phyloP scores from a whole-genome alignment of 1,284 basidiomycete genomes.

The Fomitiporia mediterranea region DNA sequence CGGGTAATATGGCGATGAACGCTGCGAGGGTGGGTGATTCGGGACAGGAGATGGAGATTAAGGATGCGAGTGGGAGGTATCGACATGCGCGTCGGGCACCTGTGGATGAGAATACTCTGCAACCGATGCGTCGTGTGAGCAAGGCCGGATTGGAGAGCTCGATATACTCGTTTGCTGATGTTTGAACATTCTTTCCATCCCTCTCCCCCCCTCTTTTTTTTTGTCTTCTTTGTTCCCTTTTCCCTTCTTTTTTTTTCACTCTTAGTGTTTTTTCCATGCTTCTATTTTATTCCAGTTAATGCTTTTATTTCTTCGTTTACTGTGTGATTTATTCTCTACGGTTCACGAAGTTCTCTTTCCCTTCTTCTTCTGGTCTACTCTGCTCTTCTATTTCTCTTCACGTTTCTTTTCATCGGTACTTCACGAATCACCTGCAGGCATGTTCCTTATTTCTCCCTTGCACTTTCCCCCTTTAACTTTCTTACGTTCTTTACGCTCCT shows the following conservation, averaged over 20 bases:
- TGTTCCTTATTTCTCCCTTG: neutral
- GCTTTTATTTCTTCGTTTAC: neutral
- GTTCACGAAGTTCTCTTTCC: neutral
- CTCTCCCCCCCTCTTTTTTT: neutral
- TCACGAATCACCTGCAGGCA: neutral
- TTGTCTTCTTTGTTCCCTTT: neutral
- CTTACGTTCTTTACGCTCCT: neutral
- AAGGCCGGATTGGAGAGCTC: slow-evolving; percentile 83
- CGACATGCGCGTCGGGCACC: slow-evolving; percentile 79
- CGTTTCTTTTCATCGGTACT: neutral
- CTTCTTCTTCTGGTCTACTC: neutral
- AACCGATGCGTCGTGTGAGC: slow-evolving; percentile 80
- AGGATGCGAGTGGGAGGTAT: slow-evolving; percentile 78
- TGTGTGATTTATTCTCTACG: neutral
- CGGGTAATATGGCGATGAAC: slow-evolving; percentile 2
- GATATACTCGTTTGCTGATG: neutral
- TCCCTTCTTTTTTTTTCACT: neutral
- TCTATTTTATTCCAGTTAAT: neutral
- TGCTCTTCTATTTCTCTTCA: neutral
- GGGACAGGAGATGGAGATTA: slow-evolving; percentile 80
- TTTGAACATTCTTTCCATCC: neutral
- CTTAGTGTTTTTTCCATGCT: neutral
- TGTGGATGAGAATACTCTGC: slow-evolving; percentile 79
- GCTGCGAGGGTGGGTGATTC: slow-evolving; percentile 43
- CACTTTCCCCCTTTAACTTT: neutral